Conservation (phyloP, 768 basidiomycete genomes). For the Scleroderma bovista region DNA sequence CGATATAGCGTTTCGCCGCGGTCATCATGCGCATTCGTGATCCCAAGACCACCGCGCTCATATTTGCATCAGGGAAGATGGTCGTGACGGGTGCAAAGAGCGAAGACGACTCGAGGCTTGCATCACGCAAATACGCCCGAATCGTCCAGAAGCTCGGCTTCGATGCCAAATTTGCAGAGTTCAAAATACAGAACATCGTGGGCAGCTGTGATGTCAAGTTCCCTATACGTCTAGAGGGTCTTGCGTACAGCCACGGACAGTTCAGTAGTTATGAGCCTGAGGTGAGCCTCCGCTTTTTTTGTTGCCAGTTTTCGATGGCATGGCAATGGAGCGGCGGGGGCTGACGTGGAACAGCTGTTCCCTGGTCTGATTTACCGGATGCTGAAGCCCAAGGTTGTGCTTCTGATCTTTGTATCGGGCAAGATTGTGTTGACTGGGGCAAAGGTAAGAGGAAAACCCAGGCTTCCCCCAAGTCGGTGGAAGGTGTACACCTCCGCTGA, state of each 20-base stretch:
- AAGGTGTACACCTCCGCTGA: constrained; percentile 46
- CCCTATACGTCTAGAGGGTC: constrained; percentile 94
- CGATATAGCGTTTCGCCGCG: constrained; percentile 95
- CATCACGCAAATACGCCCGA: constrained; percentile 97
- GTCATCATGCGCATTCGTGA: constrained; percentile 99
- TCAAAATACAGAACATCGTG: constrained; percentile 99
- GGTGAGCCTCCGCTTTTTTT: too few relatives aligned
- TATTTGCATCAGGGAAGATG: constrained; percentile 99
- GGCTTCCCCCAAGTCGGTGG: constrained; percentile 41
- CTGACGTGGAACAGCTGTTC: constrained; percentile 61
- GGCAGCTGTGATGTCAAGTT: constrained; percentile 98
- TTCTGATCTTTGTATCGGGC: constrained; percentile 97
- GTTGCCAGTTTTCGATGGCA: too few relatives aligned
- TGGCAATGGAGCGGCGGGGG: too few relatives aligned
- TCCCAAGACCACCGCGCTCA: constrained; percentile 98
- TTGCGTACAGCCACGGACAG: constrained; percentile 96
- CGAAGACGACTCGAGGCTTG: constrained; percentile 94
- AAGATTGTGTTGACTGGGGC: constrained; percentile 99
- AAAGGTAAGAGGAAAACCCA: constrained; percentile 66
- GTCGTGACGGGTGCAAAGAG: constrained; percentile 99
- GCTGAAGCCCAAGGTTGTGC: constrained; percentile 99
- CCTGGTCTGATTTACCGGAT: constrained; percentile 98
- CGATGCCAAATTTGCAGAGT: constrained; percentile 98
- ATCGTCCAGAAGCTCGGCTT: constrained; percentile 99
- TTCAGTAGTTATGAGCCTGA: constrained; percentile 98